Evolutionary conservation across 2,329 filamentous ascomycete genomes (phyloP).

Genomic region (Calonectria pseudoturangicola): DNA sequence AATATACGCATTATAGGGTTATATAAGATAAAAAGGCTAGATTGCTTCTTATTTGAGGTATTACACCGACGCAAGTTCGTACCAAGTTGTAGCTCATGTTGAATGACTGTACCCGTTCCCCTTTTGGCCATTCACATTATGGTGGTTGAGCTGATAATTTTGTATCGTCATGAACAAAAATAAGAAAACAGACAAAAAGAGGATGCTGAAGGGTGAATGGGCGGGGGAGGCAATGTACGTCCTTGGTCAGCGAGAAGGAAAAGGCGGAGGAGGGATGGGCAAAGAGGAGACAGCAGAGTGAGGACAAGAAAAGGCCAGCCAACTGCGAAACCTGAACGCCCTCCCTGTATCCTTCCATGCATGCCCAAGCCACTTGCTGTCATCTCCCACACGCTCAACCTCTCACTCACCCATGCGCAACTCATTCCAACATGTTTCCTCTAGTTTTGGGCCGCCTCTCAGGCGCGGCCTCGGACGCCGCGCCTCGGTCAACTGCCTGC

Average conservation of each 20-base stretch:
- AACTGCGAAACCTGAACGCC: conserved; percentile 33
- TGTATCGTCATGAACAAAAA: conserved; percentile 46
- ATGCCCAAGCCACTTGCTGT: conserved; percentile 18
- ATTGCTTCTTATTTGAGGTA: conserved; percentile 39
- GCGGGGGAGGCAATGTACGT: conserved; percentile 10
- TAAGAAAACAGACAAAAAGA: conserved; percentile 34
- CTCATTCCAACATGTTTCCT: conserved; percentile 19
- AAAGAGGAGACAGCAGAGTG: not conserved
- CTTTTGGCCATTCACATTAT: conserved; percentile 50
- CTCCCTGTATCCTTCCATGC: conserved; percentile 31
- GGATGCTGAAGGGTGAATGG: conserved; percentile 33
- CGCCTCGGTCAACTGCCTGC: conserved; percentile 29
- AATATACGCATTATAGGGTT: conserved; percentile 40
- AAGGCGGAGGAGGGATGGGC: not conserved
- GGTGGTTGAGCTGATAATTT: conserved; percentile 52
- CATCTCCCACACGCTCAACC: conserved; percentile 11
- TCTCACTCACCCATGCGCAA: conserved; percentile 21
- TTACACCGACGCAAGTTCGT: conserved; percentile 41
- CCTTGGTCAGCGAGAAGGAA: conserved; percentile 25
- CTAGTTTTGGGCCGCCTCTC: conserved; percentile 24
- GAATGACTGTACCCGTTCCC: conserved; percentile 54
- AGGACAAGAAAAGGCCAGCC: conserved; percentile 6
- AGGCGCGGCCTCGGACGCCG: conserved; percentile 22
- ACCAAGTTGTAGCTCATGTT: conserved; percentile 59
- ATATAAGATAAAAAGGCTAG: conserved; percentile 34